Conservation (phyloP, 495 filamentous ascomycete species). For the Cladorrhinum samala region DNA sequence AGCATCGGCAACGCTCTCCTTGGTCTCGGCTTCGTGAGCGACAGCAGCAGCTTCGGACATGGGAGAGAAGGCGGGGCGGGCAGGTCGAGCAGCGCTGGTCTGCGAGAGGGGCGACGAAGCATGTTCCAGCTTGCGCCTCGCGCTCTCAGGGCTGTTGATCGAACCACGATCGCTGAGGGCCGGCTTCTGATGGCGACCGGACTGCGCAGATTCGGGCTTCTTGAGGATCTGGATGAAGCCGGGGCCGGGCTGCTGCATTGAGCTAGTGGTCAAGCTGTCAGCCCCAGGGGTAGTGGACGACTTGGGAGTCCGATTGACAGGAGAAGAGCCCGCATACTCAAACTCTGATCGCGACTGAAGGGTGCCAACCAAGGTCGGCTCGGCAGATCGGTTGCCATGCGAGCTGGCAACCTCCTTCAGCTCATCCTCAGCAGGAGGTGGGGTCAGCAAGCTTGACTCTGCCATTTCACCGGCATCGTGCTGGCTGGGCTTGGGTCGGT, state of each 20-base stretch:
- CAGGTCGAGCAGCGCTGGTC: constrained; percentile 5
- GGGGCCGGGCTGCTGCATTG: constrained; percentile 17
- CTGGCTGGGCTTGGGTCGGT: constrained; percentile 49
- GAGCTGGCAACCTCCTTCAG: constrained; percentile 13
- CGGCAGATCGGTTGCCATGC: constrained; percentile 17
- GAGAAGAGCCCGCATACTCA: constrained; percentile 29
- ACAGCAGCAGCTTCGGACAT: constrained; percentile 11
- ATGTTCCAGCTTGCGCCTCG: constrained; percentile 38
- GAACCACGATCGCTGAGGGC: constrained; percentile 33
- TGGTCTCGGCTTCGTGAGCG: constrained; percentile 12
- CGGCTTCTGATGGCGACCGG: constrained; percentile 31
- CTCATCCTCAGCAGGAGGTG: constrained; percentile 32
- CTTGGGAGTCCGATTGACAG: constrained; percentile 35
- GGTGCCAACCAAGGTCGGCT: constrained; percentile 22
- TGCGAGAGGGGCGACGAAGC: constrained; percentile 30
- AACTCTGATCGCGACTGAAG: constrained; percentile 30
- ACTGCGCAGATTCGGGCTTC: constrained; percentile 30
- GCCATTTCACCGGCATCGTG: constrained; percentile 38
- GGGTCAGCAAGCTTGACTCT: constrained; percentile 33
- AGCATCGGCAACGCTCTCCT: constrained; percentile 66
- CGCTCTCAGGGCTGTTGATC: constrained; percentile 37
- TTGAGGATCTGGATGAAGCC: constrained; percentile 33
- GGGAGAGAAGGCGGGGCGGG: constrained; percentile 12
- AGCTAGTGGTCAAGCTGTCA: constrained; percentile 18
- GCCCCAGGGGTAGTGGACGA: constrained; percentile 36